A percentile compares a stretch with the other conserved stretches of the same genome.
Conservation (phyloP, 305 asterid genomes). For the Rubia tinctorum region DNA sequence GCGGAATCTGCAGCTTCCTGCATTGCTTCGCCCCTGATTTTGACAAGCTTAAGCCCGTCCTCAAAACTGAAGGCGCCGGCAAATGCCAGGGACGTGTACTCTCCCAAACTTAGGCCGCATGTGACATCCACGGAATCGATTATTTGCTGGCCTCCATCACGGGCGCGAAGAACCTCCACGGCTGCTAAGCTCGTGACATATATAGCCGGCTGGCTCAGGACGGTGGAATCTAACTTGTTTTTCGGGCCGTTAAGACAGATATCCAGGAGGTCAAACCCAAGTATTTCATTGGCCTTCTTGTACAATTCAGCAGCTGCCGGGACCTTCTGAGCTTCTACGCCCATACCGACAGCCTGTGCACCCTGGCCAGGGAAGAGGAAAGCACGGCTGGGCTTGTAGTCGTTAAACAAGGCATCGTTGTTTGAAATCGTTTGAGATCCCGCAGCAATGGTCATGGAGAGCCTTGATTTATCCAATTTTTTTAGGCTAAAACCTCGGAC, state of each 20-base stretch:
- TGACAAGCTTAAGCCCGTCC: conserved; percentile 97
- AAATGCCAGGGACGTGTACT: conserved; percentile 97
- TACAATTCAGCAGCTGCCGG: conserved; percentile 91
- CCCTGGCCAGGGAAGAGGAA: conserved; percentile 99
- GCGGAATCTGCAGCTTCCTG: conserved; percentile 99
- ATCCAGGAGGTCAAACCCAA: conserved; percentile 95
- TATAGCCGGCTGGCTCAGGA: conserved; percentile 98
- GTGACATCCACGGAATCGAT: conserved; percentile 92
- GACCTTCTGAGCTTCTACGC: conserved; percentile 88
- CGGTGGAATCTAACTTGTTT: conserved; percentile 91
- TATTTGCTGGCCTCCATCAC: conserved; percentile 90
- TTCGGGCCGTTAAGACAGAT: conserved; percentile 91
- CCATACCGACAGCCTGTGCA: conserved; percentile 99
- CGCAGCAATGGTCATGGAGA: conserved; percentile 59
- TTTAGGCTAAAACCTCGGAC: conserved; percentile 31
- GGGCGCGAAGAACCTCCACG: conserved; percentile 89
- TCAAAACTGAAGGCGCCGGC: conserved; percentile 98
- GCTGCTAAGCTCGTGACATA: conserved; percentile 99
- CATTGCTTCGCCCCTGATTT: conserved; percentile 98
- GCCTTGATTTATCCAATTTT: conserved; percentile 53
- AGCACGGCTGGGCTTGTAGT: conserved; percentile 73
- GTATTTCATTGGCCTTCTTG: conserved; percentile 73
- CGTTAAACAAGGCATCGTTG: conserved; percentile 65
- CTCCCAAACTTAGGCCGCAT: conserved; percentile 97
- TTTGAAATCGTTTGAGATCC: conserved; percentile 58